Conservation (phyloP, 148 eudicot genomes). For the Diospyros lotus region DNA sequence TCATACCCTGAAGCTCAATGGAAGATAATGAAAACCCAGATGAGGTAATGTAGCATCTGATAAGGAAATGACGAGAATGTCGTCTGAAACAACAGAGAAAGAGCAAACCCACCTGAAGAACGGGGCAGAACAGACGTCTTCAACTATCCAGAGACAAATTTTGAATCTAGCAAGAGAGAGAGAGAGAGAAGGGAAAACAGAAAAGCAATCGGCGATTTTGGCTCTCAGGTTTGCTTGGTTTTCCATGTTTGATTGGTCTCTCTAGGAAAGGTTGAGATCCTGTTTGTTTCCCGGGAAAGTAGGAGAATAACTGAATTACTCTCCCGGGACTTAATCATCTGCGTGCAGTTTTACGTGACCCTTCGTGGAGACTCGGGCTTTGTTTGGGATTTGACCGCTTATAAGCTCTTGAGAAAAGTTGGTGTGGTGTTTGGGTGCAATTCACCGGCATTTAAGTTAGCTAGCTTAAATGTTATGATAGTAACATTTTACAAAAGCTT, state of each 20-base stretch:
- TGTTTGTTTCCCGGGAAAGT: slow-evolving; percentile 17
- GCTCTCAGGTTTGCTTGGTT: slow-evolving; percentile 13
- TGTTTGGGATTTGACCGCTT: no score
- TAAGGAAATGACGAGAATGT: neutral
- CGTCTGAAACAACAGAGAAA: neutral
- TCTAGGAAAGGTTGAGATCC: slow-evolving; percentile 19
- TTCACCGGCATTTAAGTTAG: no score
- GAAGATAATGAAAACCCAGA: neutral
- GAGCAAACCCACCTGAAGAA: slow-evolving; percentile 11
- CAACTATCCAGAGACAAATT: neutral
- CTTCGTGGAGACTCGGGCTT: neutral
- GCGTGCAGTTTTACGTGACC: neutral
- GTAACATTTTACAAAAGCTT: no score
- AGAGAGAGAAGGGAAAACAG: neutral
- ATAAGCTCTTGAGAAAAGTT: no score
- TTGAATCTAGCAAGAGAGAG: neutral
- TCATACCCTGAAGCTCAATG: neutral
- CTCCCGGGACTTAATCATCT: neutral
- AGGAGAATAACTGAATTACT: slow-evolving; percentile 16
- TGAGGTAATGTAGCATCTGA: neutral
- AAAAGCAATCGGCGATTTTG: no score
- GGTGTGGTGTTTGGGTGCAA: no score
- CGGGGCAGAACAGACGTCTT: neutral
- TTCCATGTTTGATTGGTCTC: slow-evolving; percentile 26
- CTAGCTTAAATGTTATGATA: no score